Evolutionary conservation across 1,284 basidiomycete genomes (phyloP).

Genomic region (Papiliotrema terrestris): DNA sequence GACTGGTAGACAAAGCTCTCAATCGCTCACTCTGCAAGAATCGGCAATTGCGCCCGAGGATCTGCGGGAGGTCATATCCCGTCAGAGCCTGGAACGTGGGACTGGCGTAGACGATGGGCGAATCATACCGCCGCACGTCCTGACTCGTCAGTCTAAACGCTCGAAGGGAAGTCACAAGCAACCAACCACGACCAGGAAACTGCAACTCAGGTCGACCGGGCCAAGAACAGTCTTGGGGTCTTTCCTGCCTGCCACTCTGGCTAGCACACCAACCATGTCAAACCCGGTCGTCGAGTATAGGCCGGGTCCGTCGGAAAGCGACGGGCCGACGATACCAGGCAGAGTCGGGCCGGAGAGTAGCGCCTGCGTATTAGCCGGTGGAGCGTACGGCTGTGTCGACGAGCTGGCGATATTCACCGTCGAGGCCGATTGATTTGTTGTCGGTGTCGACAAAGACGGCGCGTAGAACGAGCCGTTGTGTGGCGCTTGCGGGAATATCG

Average conservation of each 20-base stretch:
- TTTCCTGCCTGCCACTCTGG: conserved; percentile 68
- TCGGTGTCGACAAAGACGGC: conserved; percentile 20
- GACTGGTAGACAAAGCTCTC: conserved; percentile 62
- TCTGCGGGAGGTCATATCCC: conserved; percentile 72
- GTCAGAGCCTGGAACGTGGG: conserved; percentile 76
- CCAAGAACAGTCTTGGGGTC: conserved; percentile 76
- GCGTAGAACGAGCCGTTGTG: conserved; percentile 11
- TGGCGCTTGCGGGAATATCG: conserved; percentile 15
- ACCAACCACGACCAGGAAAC: conserved; percentile 71
- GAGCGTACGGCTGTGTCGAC: conserved; percentile 35
- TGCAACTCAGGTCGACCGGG: conserved; percentile 85
- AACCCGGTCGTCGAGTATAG: conserved; percentile 85
- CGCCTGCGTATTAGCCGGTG: conserved; percentile 25
- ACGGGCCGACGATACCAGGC: conserved; percentile 21
- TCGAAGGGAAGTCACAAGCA: background rate
- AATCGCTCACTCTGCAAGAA: conserved; percentile 57
- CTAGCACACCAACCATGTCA: conserved; percentile 77
- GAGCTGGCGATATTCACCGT: conserved; percentile 35
- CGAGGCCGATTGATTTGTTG: conserved; percentile 8
- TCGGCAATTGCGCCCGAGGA: conserved; percentile 85
- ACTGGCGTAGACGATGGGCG: conserved; percentile 82
- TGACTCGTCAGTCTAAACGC: conserved; percentile 5
- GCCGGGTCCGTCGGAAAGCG: conserved; percentile 39
- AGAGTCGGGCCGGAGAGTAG: conserved; percentile 18
- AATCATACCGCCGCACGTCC: conserved; percentile 74